Percentiles rank a stretch among this genome's conserved stretches.
Conservation (phyloP, 2,329 filamentous ascomycete species). For the Cladosporium sp. region DNA sequence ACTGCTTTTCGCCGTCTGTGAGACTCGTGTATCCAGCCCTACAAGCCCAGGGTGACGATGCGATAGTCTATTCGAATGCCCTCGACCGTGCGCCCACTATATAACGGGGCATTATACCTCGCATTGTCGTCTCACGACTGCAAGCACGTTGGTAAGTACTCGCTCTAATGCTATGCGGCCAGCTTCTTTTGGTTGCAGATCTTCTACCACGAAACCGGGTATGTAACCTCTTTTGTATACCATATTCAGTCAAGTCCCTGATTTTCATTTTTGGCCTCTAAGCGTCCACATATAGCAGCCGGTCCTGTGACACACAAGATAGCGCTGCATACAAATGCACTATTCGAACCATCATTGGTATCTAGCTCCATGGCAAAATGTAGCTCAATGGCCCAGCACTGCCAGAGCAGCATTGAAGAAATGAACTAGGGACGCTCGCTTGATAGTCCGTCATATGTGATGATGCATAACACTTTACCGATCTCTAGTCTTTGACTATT, state of each 20-base stretch:
- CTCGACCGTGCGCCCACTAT: neutral
- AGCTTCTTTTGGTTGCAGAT: neutral
- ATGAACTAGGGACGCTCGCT: neutral
- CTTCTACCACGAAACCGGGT: neutral
- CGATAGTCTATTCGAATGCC: neutral
- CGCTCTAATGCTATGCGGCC: neutral
- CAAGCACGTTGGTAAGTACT: neutral
- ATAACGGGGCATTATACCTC: neutral
- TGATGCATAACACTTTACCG: neutral
- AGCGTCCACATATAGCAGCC: neutral
- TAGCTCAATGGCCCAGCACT: neutral
- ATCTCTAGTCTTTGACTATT: neutral
- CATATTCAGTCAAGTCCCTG: neutral
- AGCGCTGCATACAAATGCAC: neutral
- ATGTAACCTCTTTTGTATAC: neutral
- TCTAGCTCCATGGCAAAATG: neutral
- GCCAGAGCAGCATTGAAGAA: neutral
- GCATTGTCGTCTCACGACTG: neutral
- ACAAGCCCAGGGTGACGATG: neutral
- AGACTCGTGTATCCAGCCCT: neutral
- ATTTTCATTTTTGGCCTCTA: neutral
- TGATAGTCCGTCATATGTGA: neutral
- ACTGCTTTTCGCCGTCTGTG: neutral
- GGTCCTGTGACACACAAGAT: neutral
- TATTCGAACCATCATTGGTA: neutral